Base-by-base conservation (phyloP, 768 basidiomycete species). In the Sistotremastrum suecicum region DNA sequence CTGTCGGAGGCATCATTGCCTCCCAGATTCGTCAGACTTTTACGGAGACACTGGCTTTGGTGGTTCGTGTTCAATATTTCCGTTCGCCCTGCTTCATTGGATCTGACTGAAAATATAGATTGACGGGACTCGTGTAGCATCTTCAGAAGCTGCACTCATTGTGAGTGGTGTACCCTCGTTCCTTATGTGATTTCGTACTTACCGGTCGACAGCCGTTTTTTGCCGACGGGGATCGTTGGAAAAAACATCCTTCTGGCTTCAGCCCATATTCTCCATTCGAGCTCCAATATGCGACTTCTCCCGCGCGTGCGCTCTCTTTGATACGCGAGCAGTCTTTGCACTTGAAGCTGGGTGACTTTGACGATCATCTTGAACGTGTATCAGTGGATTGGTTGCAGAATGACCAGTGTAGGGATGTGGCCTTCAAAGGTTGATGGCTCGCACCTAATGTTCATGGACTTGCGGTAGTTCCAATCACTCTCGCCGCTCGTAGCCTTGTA, bases 281-380 rank as follows among this genome's bases (percentile, higher is more conserved):
- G 48, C 59, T 86, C 37, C 57, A 61, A 2, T 66, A 70, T 9
- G 50, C 67, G 0, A 64, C 66, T 34, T 54, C 71, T 3, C 76
- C 79, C 0, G 50, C 56, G 4, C 67, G 65, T 7, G 75, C 79
- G 1, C 56, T 74, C 9, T 53, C 59, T 3, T 62, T 76, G 1
- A 75, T 81, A 10, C 66, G 64, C 36, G 69, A 76, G 39, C 56
- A 63, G 37, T 64, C 63, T n/a, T 58, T 68, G 44, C 77, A 81
- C 47, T 62, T 68, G 47, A 65, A 69, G 41, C 78, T 88, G 47
- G 80, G 78, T 3, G 85, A 88, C 58, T 87, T 87, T 50, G 85
- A 88, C 48, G 85, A 87, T 52, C 81, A 87, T 61, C 59, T 87
- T 40, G 85, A 85, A 60, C 77, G 85, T 58, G 77, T 78, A 41